Conservation (phyloP, 129 eudicot species). For the Smallanthus sonchifolius region DNA sequence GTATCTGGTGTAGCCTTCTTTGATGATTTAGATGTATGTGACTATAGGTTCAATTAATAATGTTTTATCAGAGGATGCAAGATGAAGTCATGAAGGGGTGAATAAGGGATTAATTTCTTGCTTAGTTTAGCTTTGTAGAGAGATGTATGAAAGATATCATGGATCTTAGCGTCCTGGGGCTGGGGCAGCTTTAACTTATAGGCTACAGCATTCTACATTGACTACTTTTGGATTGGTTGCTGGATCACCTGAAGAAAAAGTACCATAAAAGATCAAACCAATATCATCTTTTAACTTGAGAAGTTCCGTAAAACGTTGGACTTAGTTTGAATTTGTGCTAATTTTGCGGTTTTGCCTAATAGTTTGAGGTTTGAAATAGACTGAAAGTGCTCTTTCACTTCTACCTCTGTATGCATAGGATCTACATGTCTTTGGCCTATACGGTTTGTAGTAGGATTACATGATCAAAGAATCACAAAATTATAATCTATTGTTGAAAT, state of each 20-base stretch:
- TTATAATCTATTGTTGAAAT: too few relatives aligned
- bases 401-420: neutral
- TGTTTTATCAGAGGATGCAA: neutral
- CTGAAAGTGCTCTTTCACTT: neutral
- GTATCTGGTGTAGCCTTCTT: neutral
- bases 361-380: neutral
- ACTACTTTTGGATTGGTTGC: neutral
- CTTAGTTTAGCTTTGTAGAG: neutral
- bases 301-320: neutral
- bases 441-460: too few relatives aligned
- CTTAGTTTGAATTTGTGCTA: neutral
- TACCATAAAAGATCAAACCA: too few relatives aligned
- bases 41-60: neutral
- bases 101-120: neutral
- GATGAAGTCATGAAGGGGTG: neutral
- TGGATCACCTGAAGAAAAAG: neutral
- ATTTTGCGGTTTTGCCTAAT: neutral
- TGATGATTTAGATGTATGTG: slow-evolving; percentile 1
- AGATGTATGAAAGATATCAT: neutral
- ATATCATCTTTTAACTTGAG: too few relatives aligned
- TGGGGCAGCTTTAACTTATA: neutral
- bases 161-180: neutral
- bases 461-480: too few relatives aligned
- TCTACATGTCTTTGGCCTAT: too few relatives aligned
- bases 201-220: neutral